Conservation (phyloP, 352 stramenopile genomes). For the Globisporangium alternatum region DNA sequence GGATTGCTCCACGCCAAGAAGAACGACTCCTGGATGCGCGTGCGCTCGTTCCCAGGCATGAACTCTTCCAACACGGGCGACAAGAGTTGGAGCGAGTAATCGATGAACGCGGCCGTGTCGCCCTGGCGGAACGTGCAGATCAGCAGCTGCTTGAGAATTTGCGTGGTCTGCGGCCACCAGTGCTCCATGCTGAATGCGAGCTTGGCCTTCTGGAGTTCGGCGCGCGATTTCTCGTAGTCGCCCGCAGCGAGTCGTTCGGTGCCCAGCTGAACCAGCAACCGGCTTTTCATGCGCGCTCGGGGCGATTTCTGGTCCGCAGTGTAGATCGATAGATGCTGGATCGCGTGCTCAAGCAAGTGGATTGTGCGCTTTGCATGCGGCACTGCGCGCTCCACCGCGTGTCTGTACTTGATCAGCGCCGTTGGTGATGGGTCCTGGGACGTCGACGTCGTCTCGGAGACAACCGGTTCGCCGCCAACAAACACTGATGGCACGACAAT, state of each 20-base stretch:
- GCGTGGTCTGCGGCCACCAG: constrained; percentile 70
- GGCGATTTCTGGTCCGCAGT: constrained; percentile 60
- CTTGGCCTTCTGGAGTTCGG: constrained; percentile 72
- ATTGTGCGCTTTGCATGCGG: constrained; percentile 74
- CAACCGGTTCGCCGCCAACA: constrained; percentile 63
- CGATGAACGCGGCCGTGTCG: constrained; percentile 70
- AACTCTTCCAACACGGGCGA: constrained; percentile 72
- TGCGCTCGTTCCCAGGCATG: constrained; percentile 51
- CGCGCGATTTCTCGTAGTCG: constrained; percentile 63
- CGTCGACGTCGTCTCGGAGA: constrained; percentile 39
- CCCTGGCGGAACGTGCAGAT: constrained; percentile 71
- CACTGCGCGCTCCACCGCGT: constrained; percentile 53
- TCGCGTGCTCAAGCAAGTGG: constrained; percentile 68
- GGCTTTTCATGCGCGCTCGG: constrained; percentile 71
- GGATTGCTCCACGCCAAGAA: constrained; percentile 63
- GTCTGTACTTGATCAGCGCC: constrained; percentile 64
- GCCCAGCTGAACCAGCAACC: constrained; percentile 67
- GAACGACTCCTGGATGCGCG: constrained; percentile 56
- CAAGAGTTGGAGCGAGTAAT: constrained; percentile 76
- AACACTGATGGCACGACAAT: constrained; percentile 71
- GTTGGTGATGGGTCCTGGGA: constrained; percentile 44
- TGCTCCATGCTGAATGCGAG: constrained; percentile 53
- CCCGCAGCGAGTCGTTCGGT: constrained; percentile 66
- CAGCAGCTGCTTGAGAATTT: constrained; percentile 74
- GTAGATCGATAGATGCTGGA: constrained; percentile 72